phyloP scores from a whole-genome alignment of 176 grass and related monocot genomes.

The Neostapfia colusana region DNA sequence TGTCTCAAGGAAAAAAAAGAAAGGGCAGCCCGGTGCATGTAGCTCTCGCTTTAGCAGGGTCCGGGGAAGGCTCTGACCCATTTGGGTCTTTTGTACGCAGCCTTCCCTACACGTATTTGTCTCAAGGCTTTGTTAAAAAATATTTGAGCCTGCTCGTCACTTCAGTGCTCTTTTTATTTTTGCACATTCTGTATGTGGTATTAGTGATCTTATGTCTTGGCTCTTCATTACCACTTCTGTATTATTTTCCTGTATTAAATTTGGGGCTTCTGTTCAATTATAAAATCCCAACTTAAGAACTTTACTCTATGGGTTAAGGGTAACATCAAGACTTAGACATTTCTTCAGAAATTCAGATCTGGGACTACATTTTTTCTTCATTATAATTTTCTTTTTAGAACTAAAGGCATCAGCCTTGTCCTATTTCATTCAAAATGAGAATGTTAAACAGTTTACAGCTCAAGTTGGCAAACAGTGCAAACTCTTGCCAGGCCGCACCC shows the following conservation, averaged over 20 bases:
- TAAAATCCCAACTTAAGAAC: background rate
- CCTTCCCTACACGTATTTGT: too few species aligned
- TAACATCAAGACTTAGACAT: background rate
- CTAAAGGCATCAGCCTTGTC: background rate
- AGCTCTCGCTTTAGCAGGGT: too few species aligned
- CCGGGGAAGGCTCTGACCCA: too few species aligned
- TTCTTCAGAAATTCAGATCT: background rate
- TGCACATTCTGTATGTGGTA: conserved; percentile 20
- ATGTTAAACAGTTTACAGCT: background rate
- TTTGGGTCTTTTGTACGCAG: too few species aligned
- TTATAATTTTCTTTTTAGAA: background rate
- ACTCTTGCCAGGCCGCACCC: background rate
- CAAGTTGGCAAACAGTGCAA: background rate
- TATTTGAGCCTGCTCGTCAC: background rate
- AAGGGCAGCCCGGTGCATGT: too few species aligned
- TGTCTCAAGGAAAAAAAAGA: background rate
- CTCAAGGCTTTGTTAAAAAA: conserved; percentile 10
- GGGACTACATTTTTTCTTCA: conserved; percentile 15
- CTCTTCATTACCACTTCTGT: background rate
- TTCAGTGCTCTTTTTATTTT: background rate
- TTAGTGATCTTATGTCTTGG: conserved; percentile 12
- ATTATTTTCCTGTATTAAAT: conserved; percentile 13
- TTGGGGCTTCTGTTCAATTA: conserved; percentile 5
- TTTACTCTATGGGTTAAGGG: background rate
- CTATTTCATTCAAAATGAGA: background rate